phyloP scores from a whole-genome alignment of 495 filamentous ascomycete species.

The Astrothelium subdiscretum region DNA sequence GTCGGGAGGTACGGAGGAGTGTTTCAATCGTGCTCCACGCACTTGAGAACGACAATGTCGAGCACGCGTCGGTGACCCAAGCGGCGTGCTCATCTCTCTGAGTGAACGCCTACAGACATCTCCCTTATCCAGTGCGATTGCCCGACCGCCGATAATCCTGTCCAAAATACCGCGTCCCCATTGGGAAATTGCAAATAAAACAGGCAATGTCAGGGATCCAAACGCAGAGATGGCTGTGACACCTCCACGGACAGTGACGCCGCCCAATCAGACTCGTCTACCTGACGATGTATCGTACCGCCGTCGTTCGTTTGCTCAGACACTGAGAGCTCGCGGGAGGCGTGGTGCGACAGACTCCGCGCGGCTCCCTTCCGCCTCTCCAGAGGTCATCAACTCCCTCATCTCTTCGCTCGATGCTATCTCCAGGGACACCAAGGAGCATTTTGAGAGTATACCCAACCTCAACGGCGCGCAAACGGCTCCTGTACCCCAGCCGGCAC shows the following conservation, averaged over 20 bases:
- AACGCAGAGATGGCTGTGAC: not conserved
- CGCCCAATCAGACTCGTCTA: not conserved
- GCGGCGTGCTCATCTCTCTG: not conserved
- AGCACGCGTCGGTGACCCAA: not conserved
- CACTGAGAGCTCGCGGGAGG: not conserved
- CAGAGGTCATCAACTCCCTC: conserved; percentile 86
- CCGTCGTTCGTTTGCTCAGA: not conserved
- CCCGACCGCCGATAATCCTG: not conserved
- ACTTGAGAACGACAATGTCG: not conserved
- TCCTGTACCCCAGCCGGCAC: conserved; percentile 33
- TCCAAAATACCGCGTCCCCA: not conserved
- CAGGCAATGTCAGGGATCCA: conserved; percentile 3
- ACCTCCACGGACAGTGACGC: not conserved
- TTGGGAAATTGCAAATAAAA: not conserved
- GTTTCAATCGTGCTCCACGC: conserved; percentile 2
- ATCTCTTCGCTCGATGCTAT: conserved; percentile 88
- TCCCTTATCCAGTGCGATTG: not conserved
- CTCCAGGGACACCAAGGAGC: conserved; percentile 57
- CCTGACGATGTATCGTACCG: not conserved
- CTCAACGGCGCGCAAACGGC: conserved; percentile 7
- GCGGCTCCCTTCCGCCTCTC: conserved; percentile 54
- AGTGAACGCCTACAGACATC: not conserved
- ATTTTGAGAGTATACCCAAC: conserved; percentile 53
- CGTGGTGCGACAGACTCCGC: conserved; percentile 27
- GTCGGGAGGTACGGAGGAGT: not conserved